phyloP scores from a whole-genome alignment of 441 rosid species.

The Arabidopsis hybrid region DNA sequence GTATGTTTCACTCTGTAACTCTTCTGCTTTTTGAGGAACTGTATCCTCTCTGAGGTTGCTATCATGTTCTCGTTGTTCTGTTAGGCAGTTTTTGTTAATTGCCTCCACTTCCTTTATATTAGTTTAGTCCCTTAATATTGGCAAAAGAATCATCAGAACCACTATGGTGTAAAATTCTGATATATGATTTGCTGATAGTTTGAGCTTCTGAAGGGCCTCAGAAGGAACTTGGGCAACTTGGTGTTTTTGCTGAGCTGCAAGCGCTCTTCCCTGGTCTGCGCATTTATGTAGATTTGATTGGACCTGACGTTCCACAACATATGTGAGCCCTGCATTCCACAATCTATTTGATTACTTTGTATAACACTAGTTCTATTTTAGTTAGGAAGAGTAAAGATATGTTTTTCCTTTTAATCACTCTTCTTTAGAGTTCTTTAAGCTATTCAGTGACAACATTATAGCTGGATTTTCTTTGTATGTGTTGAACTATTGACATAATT shows the following conservation, averaged over 20 bases:
- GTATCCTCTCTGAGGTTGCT: too few relatives aligned
- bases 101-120: too few relatives aligned
- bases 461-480: not conserved
- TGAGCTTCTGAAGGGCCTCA: conserved; percentile 75
- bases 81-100: too few relatives aligned
- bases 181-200: conserved; percentile 35
- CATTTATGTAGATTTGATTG: conserved; percentile 67
- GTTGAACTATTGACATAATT: not conserved
- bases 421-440: not conserved
- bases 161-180: conserved; percentile 10
- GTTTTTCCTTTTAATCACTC: not conserved
- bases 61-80: too few relatives aligned
- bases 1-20: conserved; percentile 49
- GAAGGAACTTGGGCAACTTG: conserved; percentile 84
- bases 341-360: not conserved
- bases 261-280: conserved; percentile 77
- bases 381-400: not conserved
- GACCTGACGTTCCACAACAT: conserved; percentile 82
- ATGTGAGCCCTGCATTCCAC: conserved; percentile 54
- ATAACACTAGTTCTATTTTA: not conserved
- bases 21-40: not conserved
- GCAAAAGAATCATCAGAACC: not conserved
- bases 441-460: not conserved
- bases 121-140: too few relatives aligned
- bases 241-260: conserved; percentile 79